A percentile compares a stretch with the other conserved stretches of the same genome.
These are phyloP conservation scores for Mycena belliarum DNA, from an alignment of 768 basidiomycete genomes.

Conservation along the genomic window DNA sequence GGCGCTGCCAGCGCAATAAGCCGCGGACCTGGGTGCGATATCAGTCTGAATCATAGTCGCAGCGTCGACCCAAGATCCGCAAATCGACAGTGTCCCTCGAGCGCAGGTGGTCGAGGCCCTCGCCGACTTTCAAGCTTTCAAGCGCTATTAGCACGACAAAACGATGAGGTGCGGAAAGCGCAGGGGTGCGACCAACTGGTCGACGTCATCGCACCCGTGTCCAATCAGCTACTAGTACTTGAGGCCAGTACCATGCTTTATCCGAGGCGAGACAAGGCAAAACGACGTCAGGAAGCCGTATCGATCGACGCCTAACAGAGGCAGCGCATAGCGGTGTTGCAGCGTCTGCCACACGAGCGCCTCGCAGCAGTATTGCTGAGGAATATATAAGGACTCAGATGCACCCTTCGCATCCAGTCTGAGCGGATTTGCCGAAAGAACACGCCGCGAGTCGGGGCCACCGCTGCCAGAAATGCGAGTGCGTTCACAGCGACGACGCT, in stretches of 20 bases:
- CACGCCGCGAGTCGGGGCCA: not conserved
- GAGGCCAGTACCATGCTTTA: conserved; percentile 3
- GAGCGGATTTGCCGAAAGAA: not conserved
- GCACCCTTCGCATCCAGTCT: no score
- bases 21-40: not conserved
- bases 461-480: not conserved
- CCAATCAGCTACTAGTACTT: not conserved
- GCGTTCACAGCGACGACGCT: not conserved
- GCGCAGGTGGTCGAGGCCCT: not conserved
- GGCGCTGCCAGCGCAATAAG: not conserved
- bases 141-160: not conserved
- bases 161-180: not conserved
- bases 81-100: not conserved
- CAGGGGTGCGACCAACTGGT: not conserved
- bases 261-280: conserved; percentile 10
- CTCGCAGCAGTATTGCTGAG: conserved; percentile 3
- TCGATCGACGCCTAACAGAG: conserved; percentile 3
- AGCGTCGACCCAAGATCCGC: conserved; percentile 1
- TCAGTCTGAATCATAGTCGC: not conserved
- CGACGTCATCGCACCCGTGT: not conserved
- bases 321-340: not conserved
- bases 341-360: conserved; percentile 3
- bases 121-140: not conserved
- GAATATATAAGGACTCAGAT: not conserved
- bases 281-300: conserved; percentile 1